phyloP scores from a whole-genome alignment of 2,329 filamentous ascomycete genomes.

The Diaporthe caulivora region DNA sequence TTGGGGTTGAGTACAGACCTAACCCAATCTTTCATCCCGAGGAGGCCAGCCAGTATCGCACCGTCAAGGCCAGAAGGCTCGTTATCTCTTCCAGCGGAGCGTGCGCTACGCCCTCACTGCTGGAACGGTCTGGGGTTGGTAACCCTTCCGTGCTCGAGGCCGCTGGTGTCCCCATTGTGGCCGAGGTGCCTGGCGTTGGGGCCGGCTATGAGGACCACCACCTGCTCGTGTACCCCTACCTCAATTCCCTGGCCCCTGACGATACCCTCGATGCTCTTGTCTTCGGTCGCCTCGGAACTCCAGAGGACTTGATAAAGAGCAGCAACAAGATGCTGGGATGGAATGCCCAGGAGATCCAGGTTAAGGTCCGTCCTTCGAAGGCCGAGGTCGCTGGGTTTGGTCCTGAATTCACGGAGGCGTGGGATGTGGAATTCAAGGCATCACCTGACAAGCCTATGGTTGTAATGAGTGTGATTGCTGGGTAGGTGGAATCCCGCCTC shows the following conservation, averaged over 20 bases:
- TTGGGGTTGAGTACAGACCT: constrained; percentile 63
- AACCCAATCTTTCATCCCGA: constrained; percentile 52
- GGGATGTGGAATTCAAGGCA: too few relatives aligned
- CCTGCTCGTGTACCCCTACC: constrained; percentile 28
- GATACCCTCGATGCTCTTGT: constrained; percentile 18
- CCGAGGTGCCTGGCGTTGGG: constrained; percentile 65
- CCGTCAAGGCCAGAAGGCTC: constrained; percentile 60
- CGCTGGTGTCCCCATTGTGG: constrained; percentile 59
- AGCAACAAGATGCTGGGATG: too few relatives aligned
- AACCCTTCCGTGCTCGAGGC: constrained; percentile 59
- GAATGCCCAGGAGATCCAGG: too few relatives aligned
- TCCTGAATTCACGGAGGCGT: too few relatives aligned
- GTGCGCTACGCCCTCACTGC: constrained; percentile 56
- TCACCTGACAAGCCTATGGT: too few relatives aligned
- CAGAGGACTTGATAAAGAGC: too few relatives aligned
- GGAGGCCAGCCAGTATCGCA: constrained; percentile 45
- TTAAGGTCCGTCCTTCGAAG: too few relatives aligned
- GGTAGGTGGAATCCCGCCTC: too few relatives aligned
- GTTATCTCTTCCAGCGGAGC: constrained; percentile 56
- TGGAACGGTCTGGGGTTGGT: constrained; percentile 66
- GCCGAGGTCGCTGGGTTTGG: too few relatives aligned
- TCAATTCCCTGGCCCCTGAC: neutral
- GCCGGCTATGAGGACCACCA: constrained; percentile 59
- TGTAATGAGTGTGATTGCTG: too few relatives aligned
- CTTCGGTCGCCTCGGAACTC: neutral